Conservation (phyloP, 768 basidiomycete species). For the Ramaria sp. region DNA sequence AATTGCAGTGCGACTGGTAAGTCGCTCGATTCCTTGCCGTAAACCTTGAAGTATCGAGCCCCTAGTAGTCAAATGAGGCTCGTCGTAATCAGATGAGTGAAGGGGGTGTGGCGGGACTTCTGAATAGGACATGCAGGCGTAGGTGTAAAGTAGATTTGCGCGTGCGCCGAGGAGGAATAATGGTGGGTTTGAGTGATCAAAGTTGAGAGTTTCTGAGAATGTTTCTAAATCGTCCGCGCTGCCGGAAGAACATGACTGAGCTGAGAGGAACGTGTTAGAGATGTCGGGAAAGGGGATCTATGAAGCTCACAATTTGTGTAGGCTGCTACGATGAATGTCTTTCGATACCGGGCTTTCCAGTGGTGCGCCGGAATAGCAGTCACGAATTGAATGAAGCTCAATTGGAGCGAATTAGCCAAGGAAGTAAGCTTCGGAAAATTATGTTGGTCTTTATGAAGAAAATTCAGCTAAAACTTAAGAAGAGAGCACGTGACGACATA, state of each 20-base stretch:
- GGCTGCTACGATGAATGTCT: slow-evolving; percentile 4
- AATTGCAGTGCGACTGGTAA: background rate
- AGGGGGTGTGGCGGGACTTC: background rate
- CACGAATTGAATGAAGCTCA: slow-evolving; percentile 5
- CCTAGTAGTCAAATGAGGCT: background rate
- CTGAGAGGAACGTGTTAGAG: background rate
- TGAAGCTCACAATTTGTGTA: slow-evolving; percentile 1
- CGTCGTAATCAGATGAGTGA: background rate
- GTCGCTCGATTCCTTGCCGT: slow-evolving; percentile 5
- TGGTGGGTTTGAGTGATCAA: background rate
- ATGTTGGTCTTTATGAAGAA: background rate
- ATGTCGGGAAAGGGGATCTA: background rate
- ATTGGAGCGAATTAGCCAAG: background rate
- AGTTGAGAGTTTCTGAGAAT: background rate
- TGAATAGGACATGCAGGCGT: background rate
- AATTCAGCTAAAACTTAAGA: background rate
- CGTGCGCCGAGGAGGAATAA: background rate
- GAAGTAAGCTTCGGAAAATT: slow-evolving; percentile 1
- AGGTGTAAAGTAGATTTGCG: slow-evolving; percentile 3
- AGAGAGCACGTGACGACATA: background rate
- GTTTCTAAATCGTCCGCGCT: background rate
- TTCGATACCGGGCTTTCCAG: slow-evolving; percentile 6
- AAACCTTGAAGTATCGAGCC: background rate
- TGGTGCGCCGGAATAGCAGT: slow-evolving; percentile 1
- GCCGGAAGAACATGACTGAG: background rate